Conservation (phyloP, 768 basidiomycete genomes). For the Tylopilus rubrobrunneus region DNA sequence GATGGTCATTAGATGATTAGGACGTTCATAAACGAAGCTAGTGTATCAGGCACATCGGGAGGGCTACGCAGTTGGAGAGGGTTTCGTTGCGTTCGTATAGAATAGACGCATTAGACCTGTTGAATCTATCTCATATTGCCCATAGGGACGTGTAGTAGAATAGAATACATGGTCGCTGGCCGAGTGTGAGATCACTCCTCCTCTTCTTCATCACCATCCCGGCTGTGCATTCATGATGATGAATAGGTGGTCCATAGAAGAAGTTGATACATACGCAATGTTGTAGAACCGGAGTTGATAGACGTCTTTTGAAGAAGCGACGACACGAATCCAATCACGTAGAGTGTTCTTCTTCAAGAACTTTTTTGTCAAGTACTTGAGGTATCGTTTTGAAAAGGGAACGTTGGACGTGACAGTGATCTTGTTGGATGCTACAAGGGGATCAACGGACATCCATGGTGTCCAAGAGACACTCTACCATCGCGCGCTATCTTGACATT, state of each 20-base stretch:
- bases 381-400: conserved; percentile 94
- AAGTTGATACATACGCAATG: conserved; percentile 58
- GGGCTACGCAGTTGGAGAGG: not conserved
- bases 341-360: conserved; percentile 97
- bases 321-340: conserved; percentile 97
- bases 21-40: not conserved
- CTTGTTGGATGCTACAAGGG: conserved; percentile 61
- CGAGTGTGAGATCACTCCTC: conserved; percentile 35
- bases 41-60: not conserved
- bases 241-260: not conserved
- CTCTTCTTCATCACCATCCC: conserved; percentile 53
- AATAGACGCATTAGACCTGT: not conserved
- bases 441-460: not conserved
- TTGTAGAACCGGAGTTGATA: conserved; percentile 97
- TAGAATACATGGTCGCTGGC: not conserved
- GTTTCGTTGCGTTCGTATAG: not conserved
- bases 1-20: conserved; percentile 18
- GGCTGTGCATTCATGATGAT: conserved; percentile 24
- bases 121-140: conserved; percentile 9
- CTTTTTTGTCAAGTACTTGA: conserved; percentile 99
- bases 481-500: conserved; percentile 83
- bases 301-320: conserved; percentile 88
- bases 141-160: not conserved
- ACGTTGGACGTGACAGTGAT: conserved; percentile 83
- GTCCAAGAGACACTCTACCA: conserved; percentile 45